phyloP scores from a whole-genome alignment of 2,329 filamentous ascomycete species.

The Fusarium coffeatum region DNA sequence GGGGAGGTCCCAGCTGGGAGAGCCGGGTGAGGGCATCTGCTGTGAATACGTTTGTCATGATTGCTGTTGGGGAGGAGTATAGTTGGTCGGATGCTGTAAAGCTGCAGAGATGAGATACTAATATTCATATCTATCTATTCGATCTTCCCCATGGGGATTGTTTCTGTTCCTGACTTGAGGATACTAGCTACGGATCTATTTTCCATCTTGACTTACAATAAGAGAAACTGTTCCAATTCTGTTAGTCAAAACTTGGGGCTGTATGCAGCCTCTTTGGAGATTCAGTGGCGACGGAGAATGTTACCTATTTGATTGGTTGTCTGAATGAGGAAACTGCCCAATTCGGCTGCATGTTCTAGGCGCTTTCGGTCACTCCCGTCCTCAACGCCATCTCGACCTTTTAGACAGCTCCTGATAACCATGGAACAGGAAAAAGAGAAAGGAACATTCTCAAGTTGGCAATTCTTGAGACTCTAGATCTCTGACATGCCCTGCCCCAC shows the following conservation, averaged over 20 bases:
- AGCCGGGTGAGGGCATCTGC: conserved; percentile 34
- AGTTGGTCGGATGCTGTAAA: background rate
- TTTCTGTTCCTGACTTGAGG: background rate
- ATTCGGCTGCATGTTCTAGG: conserved; percentile 1
- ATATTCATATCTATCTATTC: conserved; percentile 27
- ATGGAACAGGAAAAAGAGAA: background rate
- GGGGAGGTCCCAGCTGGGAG: conserved; percentile 38
- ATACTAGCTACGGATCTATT: background rate
- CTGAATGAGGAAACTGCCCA: conserved; percentile 15
- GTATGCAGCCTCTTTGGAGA: background rate
- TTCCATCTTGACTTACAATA: background rate
- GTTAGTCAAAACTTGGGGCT: background rate
- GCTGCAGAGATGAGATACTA: conserved; percentile 1
- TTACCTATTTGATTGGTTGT: background rate
- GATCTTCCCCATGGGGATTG: background rate
- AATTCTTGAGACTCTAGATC: background rate
- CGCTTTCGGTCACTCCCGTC: background rate
- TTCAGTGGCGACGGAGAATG: background rate
- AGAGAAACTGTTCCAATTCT: background rate
- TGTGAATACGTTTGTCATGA: conserved; percentile 38
- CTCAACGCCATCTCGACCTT: background rate
- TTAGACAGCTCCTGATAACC: background rate
- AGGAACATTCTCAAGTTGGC: background rate
- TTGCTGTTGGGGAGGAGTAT: background rate
- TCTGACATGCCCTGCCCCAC: background rate